Evolutionary conservation across 106 monocot species (phyloP), one percentile per base, ranked within the genome.

Genomic region (Vanilla planifolia): DNA sequence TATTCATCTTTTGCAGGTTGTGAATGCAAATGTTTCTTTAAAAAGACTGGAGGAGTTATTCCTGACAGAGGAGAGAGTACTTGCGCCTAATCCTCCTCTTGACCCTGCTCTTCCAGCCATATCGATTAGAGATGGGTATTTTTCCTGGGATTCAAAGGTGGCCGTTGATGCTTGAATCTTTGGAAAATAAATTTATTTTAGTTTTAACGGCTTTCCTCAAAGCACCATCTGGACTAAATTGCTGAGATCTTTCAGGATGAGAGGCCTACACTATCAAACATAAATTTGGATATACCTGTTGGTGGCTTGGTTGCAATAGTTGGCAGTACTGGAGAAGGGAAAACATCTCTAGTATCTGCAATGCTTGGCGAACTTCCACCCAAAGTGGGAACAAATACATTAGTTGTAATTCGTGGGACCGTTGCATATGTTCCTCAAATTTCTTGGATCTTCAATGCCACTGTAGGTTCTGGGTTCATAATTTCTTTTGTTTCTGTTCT

Each of bases 391-490:
- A 64, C 91, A 45, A 64, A 81, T 56, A 81, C 95, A 60, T 70
- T 61, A 43, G 91, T 98, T 42, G 60, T 43, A 42, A 67, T 91
- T 66, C 71, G 84, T 22, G 96, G 96, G 16, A 77, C 73, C 62
- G 88, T 88, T 74, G 87, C 96, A 11, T 98, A 98, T 80, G 96
- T 98, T 62, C 88, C 96, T 74, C 96, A 98, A 79, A 60, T 98
- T 74, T 98, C 96, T 33, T 98, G 96, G 96, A 98, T 98, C 47
- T 98, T 98, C 61, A 98, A 98, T 78, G 96, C 96, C 16, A 91
- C 91, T 25, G 96, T 98, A 62, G 72, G 81, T 64, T 64, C 20
- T 57, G 35, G 17, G 35, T 57, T 57, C 8, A 15, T 35, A 57
- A 6, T 37, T 37, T 10, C 10, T 35, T 1, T 9, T 30, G 27